These are phyloP conservation scores for Davidsoniella virescens DNA, from an alignment of 2,329 filamentous ascomycete genomes.

Conservation along the genomic window DNA sequence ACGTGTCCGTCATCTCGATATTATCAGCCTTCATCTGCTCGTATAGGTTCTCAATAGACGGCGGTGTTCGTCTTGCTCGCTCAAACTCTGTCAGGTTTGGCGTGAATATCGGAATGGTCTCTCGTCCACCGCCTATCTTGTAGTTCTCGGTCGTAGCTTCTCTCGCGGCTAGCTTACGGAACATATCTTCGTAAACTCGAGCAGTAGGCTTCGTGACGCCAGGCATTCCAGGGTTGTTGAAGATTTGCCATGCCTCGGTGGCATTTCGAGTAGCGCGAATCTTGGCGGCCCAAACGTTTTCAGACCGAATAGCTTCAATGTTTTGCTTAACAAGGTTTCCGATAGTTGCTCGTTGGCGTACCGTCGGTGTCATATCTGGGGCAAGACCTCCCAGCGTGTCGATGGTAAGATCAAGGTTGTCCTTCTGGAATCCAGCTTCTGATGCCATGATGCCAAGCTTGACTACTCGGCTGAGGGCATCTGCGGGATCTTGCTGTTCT, in stretches of 20 bases:
- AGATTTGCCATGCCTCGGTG: constrained; percentile 42
- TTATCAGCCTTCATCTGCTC: constrained; percentile 36
- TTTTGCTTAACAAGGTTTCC: constrained; percentile 11
- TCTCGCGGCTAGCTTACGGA: constrained; percentile 35
- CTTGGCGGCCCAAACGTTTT: constrained; percentile 34
- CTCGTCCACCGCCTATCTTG: constrained; percentile 16
- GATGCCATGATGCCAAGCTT: constrained; percentile 37
- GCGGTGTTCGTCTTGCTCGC: constrained; percentile 43
- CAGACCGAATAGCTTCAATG: background rate
- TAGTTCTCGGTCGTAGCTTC: constrained; percentile 15
- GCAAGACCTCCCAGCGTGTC: constrained; percentile 36
- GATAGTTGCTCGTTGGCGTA: constrained; percentile 29
- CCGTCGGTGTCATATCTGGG: constrained; percentile 35
- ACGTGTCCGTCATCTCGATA: constrained; percentile 31
- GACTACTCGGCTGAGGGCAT: constrained; percentile 37
- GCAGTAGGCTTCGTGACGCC: constrained; percentile 22
- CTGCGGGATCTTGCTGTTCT: constrained; percentile 32
- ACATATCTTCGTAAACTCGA: constrained; percentile 42
- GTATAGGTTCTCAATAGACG: constrained; percentile 42
- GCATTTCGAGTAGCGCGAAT: constrained; percentile 43
- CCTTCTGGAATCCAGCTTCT: constrained; percentile 37
- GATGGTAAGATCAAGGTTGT: constrained; percentile 29
- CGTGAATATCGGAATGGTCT: constrained; percentile 12
- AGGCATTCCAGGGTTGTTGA: constrained; percentile 23
- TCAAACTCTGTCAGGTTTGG: constrained; percentile 48